phyloP scores from a whole-genome alignment of 192 early-diverging fungal species.

The Pilaira anomala region DNA sequence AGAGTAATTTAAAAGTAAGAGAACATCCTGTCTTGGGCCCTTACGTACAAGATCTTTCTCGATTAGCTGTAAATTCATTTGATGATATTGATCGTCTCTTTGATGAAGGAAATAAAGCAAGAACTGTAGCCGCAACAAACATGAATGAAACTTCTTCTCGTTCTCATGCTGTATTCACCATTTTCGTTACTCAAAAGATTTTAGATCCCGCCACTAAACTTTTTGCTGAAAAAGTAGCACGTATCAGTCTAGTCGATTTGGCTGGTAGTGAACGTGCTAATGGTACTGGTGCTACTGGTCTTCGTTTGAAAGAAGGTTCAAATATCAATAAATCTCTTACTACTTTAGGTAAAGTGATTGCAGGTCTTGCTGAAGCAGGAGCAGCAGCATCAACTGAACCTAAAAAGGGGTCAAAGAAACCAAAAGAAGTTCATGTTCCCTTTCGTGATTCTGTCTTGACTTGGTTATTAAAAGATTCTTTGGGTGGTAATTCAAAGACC shows the following conservation, averaged over 20 bases:
- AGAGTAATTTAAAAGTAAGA: slow-evolving; percentile 70
- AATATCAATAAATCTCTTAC: slow-evolving; percentile 95
- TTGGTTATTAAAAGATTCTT: slow-evolving; percentile 79
- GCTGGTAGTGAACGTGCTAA: slow-evolving; percentile 94
- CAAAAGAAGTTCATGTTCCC: slow-evolving; percentile 64
- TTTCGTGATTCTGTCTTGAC: slow-evolving; percentile 92
- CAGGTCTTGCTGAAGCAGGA: slow-evolving; percentile 67
- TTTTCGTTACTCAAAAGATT: slow-evolving; percentile 64
- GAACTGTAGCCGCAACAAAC: slow-evolving; percentile 88
- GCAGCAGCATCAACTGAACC: slow-evolving; percentile 27
- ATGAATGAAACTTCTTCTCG: slow-evolving; percentile 93
- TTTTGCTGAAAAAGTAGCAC: slow-evolving; percentile 67
- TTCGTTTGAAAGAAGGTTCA: slow-evolving; percentile 86
- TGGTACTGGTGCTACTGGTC: slow-evolving; percentile 79
- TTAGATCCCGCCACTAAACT: slow-evolving; percentile 45
- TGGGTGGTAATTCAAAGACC: slow-evolving; percentile 83
- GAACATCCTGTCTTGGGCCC: slow-evolving; percentile 78
- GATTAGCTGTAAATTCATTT: slow-evolving; percentile 74
- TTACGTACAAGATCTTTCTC: slow-evolving; percentile 90
- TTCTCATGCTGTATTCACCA: slow-evolving; percentile 82
- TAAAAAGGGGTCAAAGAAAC: slow-evolving; percentile 36
- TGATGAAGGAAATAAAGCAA: slow-evolving; percentile 77
- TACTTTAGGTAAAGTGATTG: slow-evolving; percentile 92
- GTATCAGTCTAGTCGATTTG: slow-evolving; percentile 84
- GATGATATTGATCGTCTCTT: slow-evolving; percentile 68